Conservation (phyloP, 148 eudicot species). For the Euryodendron excelsum region DNA sequence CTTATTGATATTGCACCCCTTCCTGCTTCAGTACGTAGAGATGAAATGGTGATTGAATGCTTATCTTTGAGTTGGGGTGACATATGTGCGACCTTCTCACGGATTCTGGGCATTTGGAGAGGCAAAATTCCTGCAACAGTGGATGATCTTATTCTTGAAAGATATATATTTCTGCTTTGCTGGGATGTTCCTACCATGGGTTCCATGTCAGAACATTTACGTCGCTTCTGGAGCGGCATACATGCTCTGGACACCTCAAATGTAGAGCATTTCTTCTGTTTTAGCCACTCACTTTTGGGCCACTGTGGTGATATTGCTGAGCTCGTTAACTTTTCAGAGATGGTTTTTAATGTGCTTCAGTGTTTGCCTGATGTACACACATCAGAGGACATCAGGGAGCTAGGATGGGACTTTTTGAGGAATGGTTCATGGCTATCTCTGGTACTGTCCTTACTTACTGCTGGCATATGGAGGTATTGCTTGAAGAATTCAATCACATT, state of each 20-base stretch:
- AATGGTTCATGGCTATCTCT: conserved; percentile 80
- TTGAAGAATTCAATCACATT: conserved; percentile 38
- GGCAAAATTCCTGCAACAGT: conserved; percentile 57
- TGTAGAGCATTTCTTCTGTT: conserved; percentile 51
- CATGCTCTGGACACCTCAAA: conserved; percentile 44
- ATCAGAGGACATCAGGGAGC: conserved; percentile 44
- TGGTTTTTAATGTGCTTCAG: conserved; percentile 49
- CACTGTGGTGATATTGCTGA: conserved; percentile 27
- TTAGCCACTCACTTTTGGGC: conserved; percentile 55
- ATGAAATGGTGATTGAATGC: conserved; percentile 27
- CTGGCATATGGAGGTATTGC: conserved; percentile 46
- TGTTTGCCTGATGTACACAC: conserved; percentile 38
- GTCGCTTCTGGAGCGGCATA: conserved; percentile 28
- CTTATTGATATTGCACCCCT: conserved; percentile 79
- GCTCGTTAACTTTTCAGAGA: conserved; percentile 35
- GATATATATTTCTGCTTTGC: conserved; percentile 84
- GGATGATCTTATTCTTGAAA: conserved; percentile 83
- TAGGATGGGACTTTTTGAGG: conserved; percentile 74
- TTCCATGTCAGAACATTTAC: conserved; percentile 34
- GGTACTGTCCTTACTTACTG: conserved; percentile 52
- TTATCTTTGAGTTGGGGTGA: conserved; percentile 51
- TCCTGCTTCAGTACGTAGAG: conserved; percentile 52
- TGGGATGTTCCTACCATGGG: conserved; percentile 73
- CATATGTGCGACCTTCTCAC: conserved; percentile 52
- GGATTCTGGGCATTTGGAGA: conserved; percentile 65